Evolutionary conservation across 2,329 filamentous ascomycete genomes (phyloP).

Genomic region (Fusarium phyllophilum): DNA sequence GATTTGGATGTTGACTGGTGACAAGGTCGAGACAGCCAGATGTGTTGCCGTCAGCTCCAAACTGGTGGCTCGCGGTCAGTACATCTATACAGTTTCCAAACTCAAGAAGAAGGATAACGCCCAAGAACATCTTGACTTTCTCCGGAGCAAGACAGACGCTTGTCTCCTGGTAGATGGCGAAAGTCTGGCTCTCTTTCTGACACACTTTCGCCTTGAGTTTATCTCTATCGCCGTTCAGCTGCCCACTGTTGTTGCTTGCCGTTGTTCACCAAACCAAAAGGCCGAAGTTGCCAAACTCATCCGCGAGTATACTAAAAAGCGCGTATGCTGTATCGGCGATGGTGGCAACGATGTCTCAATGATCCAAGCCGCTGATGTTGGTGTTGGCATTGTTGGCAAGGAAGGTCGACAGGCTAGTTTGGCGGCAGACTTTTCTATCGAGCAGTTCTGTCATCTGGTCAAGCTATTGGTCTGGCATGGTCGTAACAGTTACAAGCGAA

Average conservation of each 20-base stretch:
- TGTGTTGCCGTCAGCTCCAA: conserved; percentile 97
- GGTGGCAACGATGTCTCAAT: conserved; percentile 98
- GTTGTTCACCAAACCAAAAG: conserved; percentile 96
- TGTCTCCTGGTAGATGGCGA: conserved; percentile 96
- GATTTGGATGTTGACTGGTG: conserved; percentile 99
- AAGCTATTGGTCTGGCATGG: conserved; percentile 99
- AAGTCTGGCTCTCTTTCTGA: conserved; percentile 84
- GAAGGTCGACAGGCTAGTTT: conserved; percentile 94
- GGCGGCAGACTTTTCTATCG: conserved; percentile 95
- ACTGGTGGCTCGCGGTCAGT: conserved; percentile 90
- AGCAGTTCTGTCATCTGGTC: conserved; percentile 92
- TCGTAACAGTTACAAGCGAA: conserved; percentile 95
- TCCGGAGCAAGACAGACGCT: conserved; percentile 85
- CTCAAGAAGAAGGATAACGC: conserved; percentile 85
- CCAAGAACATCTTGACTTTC: conserved; percentile 87
- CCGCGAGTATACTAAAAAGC: conserved; percentile 89
- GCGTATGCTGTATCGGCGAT: conserved; percentile 96
- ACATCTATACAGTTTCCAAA: conserved; percentile 92
- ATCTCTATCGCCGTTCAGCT: conserved; percentile 87
- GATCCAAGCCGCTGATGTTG: conserved; percentile 98
- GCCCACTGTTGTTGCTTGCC: conserved; percentile 93
- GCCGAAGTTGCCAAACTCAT: conserved; percentile 93
- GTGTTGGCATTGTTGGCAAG: conserved; percentile 97
- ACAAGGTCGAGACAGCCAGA: conserved; percentile 97
- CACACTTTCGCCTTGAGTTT: conserved; percentile 84